These are phyloP conservation scores for Boletus rubescentipes DNA, from an alignment of 768 basidiomycete species.

Conservation along the genomic window DNA sequence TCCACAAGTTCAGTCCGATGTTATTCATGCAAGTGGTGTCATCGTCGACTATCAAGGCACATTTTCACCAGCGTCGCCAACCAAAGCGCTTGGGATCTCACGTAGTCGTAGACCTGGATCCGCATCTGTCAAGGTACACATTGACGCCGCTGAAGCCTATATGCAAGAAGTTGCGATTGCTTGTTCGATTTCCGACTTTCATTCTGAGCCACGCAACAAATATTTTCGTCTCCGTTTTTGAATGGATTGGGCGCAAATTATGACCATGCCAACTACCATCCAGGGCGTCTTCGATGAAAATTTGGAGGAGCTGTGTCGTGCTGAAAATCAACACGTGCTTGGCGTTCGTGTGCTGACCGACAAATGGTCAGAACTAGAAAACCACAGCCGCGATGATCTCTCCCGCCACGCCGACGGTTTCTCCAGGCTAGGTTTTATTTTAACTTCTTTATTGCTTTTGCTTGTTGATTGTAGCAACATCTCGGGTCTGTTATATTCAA, in stretches of 20 bases:
- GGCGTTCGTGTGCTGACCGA: background rate
- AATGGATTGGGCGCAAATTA: too few relatives aligned
- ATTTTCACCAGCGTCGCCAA: conserved; percentile 27
- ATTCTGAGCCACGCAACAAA: conserved; percentile 46
- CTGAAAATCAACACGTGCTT: conserved; percentile 72
- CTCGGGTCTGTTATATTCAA: background rate
- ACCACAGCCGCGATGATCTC: conserved; percentile 35
- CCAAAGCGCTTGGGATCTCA: background rate
- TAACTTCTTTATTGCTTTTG: background rate
- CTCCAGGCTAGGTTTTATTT: background rate
- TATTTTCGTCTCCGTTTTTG: conserved; percentile 88
- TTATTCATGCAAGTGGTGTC: conserved; percentile 85
- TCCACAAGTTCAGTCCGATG: conserved; percentile 76
- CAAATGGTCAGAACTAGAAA: conserved; percentile 50
- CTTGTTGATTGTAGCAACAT: background rate
- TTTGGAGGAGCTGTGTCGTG: conserved; percentile 80
- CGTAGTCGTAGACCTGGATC: conserved; percentile 90
- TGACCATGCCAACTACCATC: too few relatives aligned
- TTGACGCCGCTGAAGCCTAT: conserved; percentile 96
- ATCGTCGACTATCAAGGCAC: conserved; percentile 93
- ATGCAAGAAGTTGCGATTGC: conserved; percentile 92
- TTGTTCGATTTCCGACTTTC: conserved; percentile 61
- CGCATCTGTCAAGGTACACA: conserved; percentile 76
- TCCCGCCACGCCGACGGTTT: background rate
- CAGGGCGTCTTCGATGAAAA: conserved; percentile 87